These are phyloP conservation scores for Gigaspora rosea DNA, from an alignment of 192 early-diverging fungal species.

Conservation along the genomic window DNA sequence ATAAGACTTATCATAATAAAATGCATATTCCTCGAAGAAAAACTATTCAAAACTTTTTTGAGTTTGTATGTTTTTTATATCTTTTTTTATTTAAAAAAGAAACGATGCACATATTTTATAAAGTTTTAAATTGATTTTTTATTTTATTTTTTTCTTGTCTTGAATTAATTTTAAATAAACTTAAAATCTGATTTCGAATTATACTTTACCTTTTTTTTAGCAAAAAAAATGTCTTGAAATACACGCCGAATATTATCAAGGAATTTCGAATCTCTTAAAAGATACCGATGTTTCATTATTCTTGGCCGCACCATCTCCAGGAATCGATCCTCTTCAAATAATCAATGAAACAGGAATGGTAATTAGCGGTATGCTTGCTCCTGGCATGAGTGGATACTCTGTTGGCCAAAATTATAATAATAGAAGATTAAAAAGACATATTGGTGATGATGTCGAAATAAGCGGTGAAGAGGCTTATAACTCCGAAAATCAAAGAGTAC, in stretches of 20 bases:
- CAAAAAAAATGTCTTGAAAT: constrained; percentile 32
- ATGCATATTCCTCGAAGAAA: constrained; percentile 21
- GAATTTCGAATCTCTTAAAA: constrained; percentile 25
- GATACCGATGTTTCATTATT: constrained; percentile 31
- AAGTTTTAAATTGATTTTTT: neutral
- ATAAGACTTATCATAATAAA: constrained; percentile 23
- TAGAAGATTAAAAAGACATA: constrained; percentile 22
- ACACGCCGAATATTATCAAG: constrained; percentile 28
- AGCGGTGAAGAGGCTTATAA: constrained; percentile 14
- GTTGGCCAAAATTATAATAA: constrained; percentile 1
- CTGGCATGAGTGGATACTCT: constrained; percentile 13
- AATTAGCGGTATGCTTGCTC: constrained; percentile 20
- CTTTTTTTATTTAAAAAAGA: neutral
- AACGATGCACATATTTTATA: neutral
- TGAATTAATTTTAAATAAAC: neutral
- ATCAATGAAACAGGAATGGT: constrained; percentile 30
- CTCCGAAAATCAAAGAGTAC: constrained; percentile 16
- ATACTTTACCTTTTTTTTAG: neutral
- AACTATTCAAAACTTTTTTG: constrained; percentile 25
- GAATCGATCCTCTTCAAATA: constrained; percentile 14
- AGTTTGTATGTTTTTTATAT: constrained; percentile 25
- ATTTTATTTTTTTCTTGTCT: neutral
- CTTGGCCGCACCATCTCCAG: neutral
- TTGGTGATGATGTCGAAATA: constrained; percentile 1
- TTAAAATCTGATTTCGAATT: no score